These are phyloP conservation scores for Clarireedia homoeocarpa DNA, from an alignment of 2,329 filamentous ascomycete genomes.

Conservation along the genomic window DNA sequence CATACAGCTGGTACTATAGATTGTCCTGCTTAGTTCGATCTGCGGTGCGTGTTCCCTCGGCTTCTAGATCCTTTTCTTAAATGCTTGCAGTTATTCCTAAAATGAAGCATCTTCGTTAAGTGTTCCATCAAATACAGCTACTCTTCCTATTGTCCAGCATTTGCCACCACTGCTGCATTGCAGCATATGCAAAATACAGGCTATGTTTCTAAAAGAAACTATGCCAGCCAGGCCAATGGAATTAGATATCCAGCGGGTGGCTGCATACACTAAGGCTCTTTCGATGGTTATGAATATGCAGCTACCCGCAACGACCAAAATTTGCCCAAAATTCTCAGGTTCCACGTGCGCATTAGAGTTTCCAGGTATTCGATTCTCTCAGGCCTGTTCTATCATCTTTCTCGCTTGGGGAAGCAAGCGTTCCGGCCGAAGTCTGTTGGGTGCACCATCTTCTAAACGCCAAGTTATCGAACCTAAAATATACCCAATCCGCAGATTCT, in stretches of 20 bases:
- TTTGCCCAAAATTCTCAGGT: not conserved
- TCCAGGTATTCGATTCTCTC: not conserved
- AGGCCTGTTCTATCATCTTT: not conserved
- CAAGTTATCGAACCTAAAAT: not conserved
- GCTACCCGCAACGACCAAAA: constrained; percentile 1
- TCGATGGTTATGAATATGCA: not conserved
- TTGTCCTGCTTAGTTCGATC: constrained; percentile 1
- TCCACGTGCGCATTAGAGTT: not conserved
- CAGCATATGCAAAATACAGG: not conserved
- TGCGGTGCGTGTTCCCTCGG: not conserved
- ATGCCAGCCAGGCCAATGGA: constrained; percentile 15
- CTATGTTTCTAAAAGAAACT: not conserved
- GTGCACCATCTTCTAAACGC: not conserved
- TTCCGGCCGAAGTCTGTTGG: not conserved
- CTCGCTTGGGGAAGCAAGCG: not conserved
- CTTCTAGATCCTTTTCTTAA: not conserved
- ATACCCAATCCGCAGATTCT: not conserved
- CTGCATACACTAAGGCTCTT: too few species aligned
- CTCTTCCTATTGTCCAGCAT: not conserved
- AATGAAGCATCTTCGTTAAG: not conserved
- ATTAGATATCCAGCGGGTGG: not conserved
- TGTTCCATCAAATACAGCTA: not conserved
- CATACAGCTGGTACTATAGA: constrained; percentile 7
- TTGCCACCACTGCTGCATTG: not conserved
- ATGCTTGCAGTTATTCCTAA: not conserved